Evolutionary conservation across 2,329 filamentous ascomycete genomes (phyloP), one percentile per base, ranked within the genome.

Genomic region (Ascochyta lentis): DNA sequence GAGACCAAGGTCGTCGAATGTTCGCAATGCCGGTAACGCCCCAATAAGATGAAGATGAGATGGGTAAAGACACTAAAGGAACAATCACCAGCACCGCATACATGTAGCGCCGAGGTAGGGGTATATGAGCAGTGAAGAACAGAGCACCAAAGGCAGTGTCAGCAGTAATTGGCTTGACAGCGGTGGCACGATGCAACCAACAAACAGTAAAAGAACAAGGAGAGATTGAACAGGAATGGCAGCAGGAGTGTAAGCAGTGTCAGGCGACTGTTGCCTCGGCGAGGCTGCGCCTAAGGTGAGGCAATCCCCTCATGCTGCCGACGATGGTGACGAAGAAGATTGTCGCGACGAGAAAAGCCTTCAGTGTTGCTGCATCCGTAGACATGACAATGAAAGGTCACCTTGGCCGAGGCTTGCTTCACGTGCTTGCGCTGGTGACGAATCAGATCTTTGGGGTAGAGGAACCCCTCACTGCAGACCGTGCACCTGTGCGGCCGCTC

Each of bases 331-430:
- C 73, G 69, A 15, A 67, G 58, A 19, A 74, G 62, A 35, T 76
- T 76, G 51, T 76, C 73, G 26, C 63, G 69, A 19, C 73, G 68
- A 16, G 72, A 72, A 62, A 75, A 75, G 45, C 72, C 70, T 13
- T 67, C 60, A 3, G 50, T 52, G 26, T 71, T 68, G 43, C 38
- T 54, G 53, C 73, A 76, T 3, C 65, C 70, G 13, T 63, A 57
- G 33, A 66, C 54, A 5, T 46, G 37, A 54, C 73, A 76, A 41
- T 58, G 61, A 37, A 65, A 64, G 15, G 41, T 58, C 23, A 33
- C n/a, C 23, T 49, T 49, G 23, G 49, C 44, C 3, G 45, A 42
- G 2, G 61, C 53, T 19, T 66, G 58, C 22, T 63, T 49, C 7
- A 53, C 60, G 46, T 76, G 73, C 33, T 63, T 72, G 6, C 42